phyloP scores from a whole-genome alignment of 2,329 filamentous ascomycete species.

The Clarireedia homoeocarpa region DNA sequence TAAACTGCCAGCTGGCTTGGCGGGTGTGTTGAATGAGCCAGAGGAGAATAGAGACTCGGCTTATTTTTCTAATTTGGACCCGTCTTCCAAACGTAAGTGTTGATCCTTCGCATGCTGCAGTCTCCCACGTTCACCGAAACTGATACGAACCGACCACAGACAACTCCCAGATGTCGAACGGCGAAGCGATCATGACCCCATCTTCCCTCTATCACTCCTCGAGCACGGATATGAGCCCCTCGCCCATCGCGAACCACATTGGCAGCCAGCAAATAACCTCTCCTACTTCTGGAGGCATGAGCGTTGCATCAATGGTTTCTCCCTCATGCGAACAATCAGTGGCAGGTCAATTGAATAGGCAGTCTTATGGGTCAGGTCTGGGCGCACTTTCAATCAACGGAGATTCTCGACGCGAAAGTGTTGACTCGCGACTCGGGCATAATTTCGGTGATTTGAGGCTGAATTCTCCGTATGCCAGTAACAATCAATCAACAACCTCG shows the following conservation, averaged over 20 bases:
- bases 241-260: slow-evolving; percentile 42
- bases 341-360: slow-evolving; percentile 18
- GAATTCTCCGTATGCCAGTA: slow-evolving; percentile 64
- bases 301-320: slow-evolving; percentile 58
- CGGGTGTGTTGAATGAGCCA: slow-evolving; percentile 43
- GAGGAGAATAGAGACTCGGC: slow-evolving; percentile 46
- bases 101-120: slow-evolving; percentile 4
- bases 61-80: slow-evolving; percentile 37
- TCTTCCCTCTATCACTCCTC: slow-evolving; percentile 36
- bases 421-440: slow-evolving; percentile 71
- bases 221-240: slow-evolving; percentile 53
- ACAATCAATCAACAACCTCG: slow-evolving; percentile 69
- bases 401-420: slow-evolving; percentile 62
- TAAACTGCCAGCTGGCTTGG: slow-evolving; percentile 37
- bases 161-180: slow-evolving; percentile 21
- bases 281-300: slow-evolving; percentile 53
- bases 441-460: slow-evolving; percentile 63
- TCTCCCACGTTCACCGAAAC: background rate
- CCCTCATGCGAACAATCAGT: slow-evolving; percentile 37
- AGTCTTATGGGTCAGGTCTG: slow-evolving; percentile 13
- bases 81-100: slow-evolving; percentile 43
- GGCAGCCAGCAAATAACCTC: slow-evolving; percentile 44
- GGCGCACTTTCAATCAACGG: slow-evolving; percentile 24
- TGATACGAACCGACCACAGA: slow-evolving; percentile 10
- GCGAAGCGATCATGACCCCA: slow-evolving; percentile 13